Base-by-base conservation (phyloP, 768 basidiomycete genomes). In the Russula sp. region DNA sequence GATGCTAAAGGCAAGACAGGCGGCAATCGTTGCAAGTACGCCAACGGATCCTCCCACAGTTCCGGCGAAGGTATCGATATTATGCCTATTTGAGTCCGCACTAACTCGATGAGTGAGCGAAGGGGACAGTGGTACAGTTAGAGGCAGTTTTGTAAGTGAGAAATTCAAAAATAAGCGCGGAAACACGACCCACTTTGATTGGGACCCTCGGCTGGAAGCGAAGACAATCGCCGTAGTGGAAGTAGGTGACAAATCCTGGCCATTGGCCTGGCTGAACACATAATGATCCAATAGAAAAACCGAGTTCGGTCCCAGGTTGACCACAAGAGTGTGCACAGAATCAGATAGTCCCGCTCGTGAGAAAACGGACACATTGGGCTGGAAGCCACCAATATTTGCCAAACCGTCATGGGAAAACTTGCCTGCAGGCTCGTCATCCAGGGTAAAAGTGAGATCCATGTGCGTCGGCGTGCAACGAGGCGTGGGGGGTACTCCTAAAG, bases 41-140 rank as follows among this genome's bases (percentile, higher is more conserved):
- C 83, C 83, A 18, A 82, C 76, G 35, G 75, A 77, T 34, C 80
- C 80, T 0, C 80, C 82, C 27, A 84, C 75, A 1, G 79, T 82
- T n/a, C 77, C 81, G 1, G 75, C 82, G 68, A 86, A 84, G 6
- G 83, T 82, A 16, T 76, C 78, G 54, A 72, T 66, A 55, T 71
- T 72, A 60, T 73, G 69, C 37, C 66, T 57, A 65, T 72, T 71
- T 34, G 56, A 32, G 14, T 53, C 54, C 35, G 5, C 40, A 40
- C 40, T 40, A 11, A 37, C 10, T 37, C 35, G 35, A 11, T 37
- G 35, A 37, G 3, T 37, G 35, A 7, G 10, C 35, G 8, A 37
- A 37, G 35, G 4, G 8, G 40, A 10, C 27, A 16, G 16, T 14
- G 22, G 22, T 40, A 40, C 11, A 40, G 10, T 4, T 40, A 4